phyloP scores from a whole-genome alignment of 495 filamentous ascomycete genomes.

The Hypoxylon lienhwacheense region DNA sequence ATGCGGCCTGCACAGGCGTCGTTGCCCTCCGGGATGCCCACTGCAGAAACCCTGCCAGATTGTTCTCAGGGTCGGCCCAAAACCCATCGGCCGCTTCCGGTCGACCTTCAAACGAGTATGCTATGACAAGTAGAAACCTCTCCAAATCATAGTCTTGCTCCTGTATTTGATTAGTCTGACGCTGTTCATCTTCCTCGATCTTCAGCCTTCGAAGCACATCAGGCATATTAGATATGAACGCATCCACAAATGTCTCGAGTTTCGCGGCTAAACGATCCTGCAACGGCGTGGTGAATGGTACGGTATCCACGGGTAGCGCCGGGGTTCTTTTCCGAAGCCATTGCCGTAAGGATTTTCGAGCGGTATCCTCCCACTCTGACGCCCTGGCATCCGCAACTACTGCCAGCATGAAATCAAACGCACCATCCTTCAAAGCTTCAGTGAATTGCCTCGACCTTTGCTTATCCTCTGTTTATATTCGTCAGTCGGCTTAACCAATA shows the following conservation, averaged over 20 bases:
- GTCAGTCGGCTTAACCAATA: conserved; percentile 26
- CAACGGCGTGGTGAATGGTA: conserved; percentile 64
- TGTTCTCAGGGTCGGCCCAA: conserved; percentile 86
- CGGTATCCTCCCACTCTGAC: conserved; percentile 77
- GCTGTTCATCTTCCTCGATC: conserved; percentile 84
- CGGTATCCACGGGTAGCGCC: conserved; percentile 61
- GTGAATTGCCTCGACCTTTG: conserved; percentile 70
- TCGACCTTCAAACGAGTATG: conserved; percentile 84
- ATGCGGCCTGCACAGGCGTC: conserved; percentile 88
- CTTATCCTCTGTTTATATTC: conserved; percentile 56
- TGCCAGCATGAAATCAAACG: conserved; percentile 86
- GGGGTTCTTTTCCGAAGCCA: conserved; percentile 78
- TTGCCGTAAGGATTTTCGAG: conserved; percentile 69
- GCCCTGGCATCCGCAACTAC: conserved; percentile 74
- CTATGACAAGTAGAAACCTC: conserved; percentile 86
- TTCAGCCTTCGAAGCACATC: conserved; percentile 85
- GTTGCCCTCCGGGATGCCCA: conserved; percentile 94
- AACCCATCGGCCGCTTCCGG: conserved; percentile 82
- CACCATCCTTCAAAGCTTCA: conserved; percentile 81
- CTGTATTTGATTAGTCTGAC: conserved; percentile 67
- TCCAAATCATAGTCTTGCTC: conserved; percentile 84
- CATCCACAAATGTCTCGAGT: conserved; percentile 82
- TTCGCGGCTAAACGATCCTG: conserved; percentile 72
- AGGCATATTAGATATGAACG: conserved; percentile 91
- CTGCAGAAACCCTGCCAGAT: conserved; percentile 87